Conservation (phyloP, 2,329 filamentous ascomycete species). For the Paracoccidioides brasiliensis region DNA sequence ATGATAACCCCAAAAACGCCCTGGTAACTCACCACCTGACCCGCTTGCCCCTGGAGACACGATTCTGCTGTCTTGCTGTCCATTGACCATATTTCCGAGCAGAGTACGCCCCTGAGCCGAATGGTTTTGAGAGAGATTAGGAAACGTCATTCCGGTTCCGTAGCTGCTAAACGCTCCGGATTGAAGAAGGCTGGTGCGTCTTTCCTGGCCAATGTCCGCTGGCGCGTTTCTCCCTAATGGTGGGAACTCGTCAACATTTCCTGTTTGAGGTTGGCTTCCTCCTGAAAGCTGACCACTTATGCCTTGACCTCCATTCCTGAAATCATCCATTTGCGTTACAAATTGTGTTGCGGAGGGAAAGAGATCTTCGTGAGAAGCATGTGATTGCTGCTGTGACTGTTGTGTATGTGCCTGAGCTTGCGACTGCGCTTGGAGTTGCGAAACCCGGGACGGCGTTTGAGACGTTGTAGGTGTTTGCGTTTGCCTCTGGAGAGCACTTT, state of each 20-base stretch:
- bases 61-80: conserved; percentile 22
- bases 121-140: conserved; percentile 31
- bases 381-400: conserved; percentile 31
- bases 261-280: conserved; percentile 40
- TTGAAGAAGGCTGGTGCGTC: conserved; percentile 20
- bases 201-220: conserved; percentile 8
- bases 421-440: conserved; percentile 31
- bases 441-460: conserved; percentile 29
- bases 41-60: conserved; percentile 23
- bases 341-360: conserved; percentile 39
- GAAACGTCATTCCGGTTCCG: conserved; percentile 28
- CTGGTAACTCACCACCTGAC: conserved; percentile 20
- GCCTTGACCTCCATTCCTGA: conserved; percentile 43
- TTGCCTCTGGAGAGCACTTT: conserved; percentile 41
- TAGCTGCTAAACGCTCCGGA: conserved; percentile 34
- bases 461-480: conserved; percentile 30
- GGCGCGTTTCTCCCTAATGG: conserved; percentile 39
- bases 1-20: not conserved
- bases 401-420: conserved; percentile 31
- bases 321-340: conserved; percentile 40
- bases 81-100: conserved; percentile 24
- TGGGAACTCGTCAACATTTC: conserved; percentile 48
- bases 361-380: conserved; percentile 35
- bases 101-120: conserved; percentile 21
- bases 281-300: conserved; percentile 40